Percentiles rank a stretch among this genome's conserved stretches.
These are phyloP conservation scores for Haplographium delicatum DNA, from an alignment of 495 filamentous ascomycete species.

Conservation along the genomic window DNA sequence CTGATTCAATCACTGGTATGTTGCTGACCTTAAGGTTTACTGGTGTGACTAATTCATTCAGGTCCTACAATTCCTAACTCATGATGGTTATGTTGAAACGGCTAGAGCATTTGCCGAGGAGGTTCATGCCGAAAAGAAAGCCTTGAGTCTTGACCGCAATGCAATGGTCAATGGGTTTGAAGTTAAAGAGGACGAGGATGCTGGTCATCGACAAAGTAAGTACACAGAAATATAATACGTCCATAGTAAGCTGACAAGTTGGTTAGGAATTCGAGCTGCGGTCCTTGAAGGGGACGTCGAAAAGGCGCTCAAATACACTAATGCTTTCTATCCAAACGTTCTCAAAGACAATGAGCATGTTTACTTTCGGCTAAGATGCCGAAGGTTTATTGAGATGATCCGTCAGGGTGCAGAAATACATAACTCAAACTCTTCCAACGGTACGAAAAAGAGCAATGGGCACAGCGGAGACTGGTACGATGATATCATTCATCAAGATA, in stretches of 20 bases:
- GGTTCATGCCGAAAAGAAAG: slow-evolving; percentile 63
- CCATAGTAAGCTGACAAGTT: neutral
- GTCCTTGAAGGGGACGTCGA: slow-evolving; percentile 95
- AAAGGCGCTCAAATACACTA: slow-evolving; percentile 75
- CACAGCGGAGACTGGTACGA: slow-evolving; percentile 30
- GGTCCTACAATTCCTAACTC: slow-evolving; percentile 83
- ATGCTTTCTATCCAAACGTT: slow-evolving; percentile 72
- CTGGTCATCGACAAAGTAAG: slow-evolving; percentile 80
- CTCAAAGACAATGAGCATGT: slow-evolving; percentile 81
- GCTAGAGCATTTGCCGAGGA: slow-evolving; percentile 84
- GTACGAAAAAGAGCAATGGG: slow-evolving; percentile 26
- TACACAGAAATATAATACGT: neutral
- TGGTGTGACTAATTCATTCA: slow-evolving; percentile 29
- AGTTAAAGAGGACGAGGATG: slow-evolving; percentile 81
- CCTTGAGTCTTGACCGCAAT: slow-evolving; percentile 51
- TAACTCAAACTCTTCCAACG: slow-evolving; percentile 24
- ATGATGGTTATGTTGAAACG: slow-evolving; percentile 96
- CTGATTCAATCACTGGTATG: slow-evolving; percentile 68
- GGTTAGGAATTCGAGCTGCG: slow-evolving; percentile 75
- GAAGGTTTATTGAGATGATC: slow-evolving; percentile 97
- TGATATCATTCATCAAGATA: slow-evolving; percentile 60
- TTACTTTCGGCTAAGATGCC: slow-evolving; percentile 82
- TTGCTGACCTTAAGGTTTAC: slow-evolving; percentile 13
- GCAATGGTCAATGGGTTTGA: slow-evolving; percentile 57
- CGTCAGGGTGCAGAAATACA: slow-evolving; percentile 68